phyloP scores from a whole-genome alignment of 495 filamentous ascomycete genomes.

The Friedmanniomyces endolithicus region DNA sequence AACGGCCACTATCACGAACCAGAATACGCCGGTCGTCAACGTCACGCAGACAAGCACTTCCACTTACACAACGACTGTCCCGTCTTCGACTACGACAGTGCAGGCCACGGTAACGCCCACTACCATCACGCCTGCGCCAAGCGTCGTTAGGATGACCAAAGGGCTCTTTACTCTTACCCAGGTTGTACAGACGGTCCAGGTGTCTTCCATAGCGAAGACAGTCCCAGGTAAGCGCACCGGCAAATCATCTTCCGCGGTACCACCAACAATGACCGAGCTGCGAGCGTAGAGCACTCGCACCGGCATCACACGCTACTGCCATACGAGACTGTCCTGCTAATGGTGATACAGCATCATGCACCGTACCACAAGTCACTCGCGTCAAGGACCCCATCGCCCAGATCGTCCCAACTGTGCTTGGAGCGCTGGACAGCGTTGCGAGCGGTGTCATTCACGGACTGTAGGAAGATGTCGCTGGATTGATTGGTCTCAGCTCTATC shows the following conservation, averaged over 20 bases:
- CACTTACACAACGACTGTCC: slow-evolving; percentile 1
- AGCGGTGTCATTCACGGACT: background rate
- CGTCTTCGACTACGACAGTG: slow-evolving; percentile 18
- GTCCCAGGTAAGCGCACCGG: slow-evolving; percentile 10
- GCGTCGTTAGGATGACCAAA: slow-evolving; percentile 21
- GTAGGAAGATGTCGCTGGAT: background rate
- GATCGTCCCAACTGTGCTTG: slow-evolving; percentile 22
- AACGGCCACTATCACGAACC: slow-evolving; percentile 2
- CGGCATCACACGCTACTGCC: too few relatives aligned
- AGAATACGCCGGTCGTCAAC: slow-evolving; percentile 20
- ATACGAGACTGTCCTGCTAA: background rate
- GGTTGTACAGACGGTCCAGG: slow-evolving; percentile 13
- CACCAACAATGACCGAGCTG: too few relatives aligned
- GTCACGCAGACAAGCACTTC: slow-evolving; percentile 18
- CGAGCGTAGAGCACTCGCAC: too few relatives aligned
- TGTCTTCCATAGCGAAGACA: slow-evolving; percentile 20
- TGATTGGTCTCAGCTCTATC: background rate
- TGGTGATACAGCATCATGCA: background rate
- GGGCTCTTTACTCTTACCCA: slow-evolving; percentile 21
- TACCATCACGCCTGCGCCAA: slow-evolving; percentile 21
- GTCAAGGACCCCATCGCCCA: slow-evolving; percentile 19
- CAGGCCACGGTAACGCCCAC: slow-evolving; percentile 16
- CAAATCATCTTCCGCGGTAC: background rate
- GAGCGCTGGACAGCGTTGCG: background rate
- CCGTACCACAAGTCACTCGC: slow-evolving; percentile 4